Evolutionary conservation across 179 eudicot genomes (phyloP).

Genomic region (Corrigiola litoralis): DNA sequence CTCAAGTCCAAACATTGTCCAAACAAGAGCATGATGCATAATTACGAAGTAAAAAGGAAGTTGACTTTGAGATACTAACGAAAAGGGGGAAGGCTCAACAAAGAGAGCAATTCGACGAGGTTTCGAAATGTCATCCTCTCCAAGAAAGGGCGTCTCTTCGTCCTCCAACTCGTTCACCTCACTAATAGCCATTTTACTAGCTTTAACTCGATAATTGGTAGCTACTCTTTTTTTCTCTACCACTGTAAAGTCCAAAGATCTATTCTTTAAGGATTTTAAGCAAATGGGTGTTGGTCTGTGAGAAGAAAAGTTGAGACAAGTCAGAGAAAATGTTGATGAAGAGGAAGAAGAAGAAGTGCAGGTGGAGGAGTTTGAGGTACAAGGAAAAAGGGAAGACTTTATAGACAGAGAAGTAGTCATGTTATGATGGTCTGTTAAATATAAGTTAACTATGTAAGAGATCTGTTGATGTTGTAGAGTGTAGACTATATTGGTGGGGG

Average conservation of each 20-base stretch:
- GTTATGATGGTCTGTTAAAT: constrained; percentile 22
- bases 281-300: constrained; percentile 13
- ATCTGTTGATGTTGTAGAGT: too few relatives aligned
- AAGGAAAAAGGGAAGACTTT: constrained; percentile 29
- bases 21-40: not conserved
- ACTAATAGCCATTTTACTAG: constrained; percentile 37
- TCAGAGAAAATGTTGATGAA: constrained; percentile 9
- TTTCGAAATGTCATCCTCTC: constrained; percentile 51
- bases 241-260: constrained; percentile 15
- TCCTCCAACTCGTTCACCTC: constrained; percentile 33
- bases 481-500: not conserved
- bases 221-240: constrained; percentile 20
- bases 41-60: not conserved
- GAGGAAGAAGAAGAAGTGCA: constrained; percentile 20
- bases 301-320: not conserved
- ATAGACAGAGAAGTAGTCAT: constrained; percentile 27
- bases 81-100: constrained; percentile 96
- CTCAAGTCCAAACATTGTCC: not conserved
- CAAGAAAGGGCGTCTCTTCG: constrained; percentile 47
- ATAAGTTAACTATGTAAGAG: not conserved
- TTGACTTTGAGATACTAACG: constrained; percentile 46
- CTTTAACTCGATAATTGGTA: constrained; percentile 8
- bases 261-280: constrained; percentile 9
- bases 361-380: constrained; percentile 5
- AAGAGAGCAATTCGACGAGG: constrained; percentile 94